phyloP scores from a whole-genome alignment of 1,284 basidiomycete genomes.

The Puccinia triticina region DNA sequence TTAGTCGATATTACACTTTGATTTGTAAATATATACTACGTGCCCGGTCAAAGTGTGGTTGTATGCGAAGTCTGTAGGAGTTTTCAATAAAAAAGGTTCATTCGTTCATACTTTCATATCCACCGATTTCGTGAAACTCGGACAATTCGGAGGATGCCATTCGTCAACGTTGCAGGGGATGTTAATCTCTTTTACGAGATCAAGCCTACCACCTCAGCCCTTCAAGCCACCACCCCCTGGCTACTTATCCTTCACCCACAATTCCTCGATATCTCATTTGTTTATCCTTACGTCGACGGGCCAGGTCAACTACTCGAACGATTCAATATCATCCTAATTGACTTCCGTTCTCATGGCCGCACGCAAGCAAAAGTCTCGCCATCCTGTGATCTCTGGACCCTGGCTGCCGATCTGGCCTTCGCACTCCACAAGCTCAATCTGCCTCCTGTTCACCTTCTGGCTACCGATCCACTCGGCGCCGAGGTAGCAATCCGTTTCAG shows the following conservation, averaged over 20 bases:
- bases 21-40: neutral
- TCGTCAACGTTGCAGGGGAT: constrained; percentile 31
- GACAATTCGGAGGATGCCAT: constrained; percentile 27
- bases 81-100: constrained; percentile 10
- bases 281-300: constrained; percentile 24
- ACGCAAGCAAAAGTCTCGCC: constrained; percentile 39
- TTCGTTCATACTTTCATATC: neutral
- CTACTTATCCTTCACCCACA: constrained; percentile 40
- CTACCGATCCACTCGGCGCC: constrained; percentile 4
- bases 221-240: constrained; percentile 35
- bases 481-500: constrained; percentile 29
- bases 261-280: constrained; percentile 40
- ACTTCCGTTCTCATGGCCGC: constrained; percentile 41
- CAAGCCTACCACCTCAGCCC: neutral
- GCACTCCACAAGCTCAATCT: constrained; percentile 37
- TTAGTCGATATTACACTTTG: neutral
- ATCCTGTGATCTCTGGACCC: constrained; percentile 45
- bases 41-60: constrained; percentile 16
- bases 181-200: constrained; percentile 48
- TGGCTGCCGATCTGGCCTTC: constrained; percentile 37
- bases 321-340: constrained; percentile 46
- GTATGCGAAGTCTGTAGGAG: constrained; percentile 3
- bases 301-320: constrained; percentile 17
- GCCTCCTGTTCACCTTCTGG: constrained; percentile 15
- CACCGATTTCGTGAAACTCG: neutral